Base-by-base conservation (phyloP, 1,284 basidiomycete species). In the Malassezia globosa region DNA sequence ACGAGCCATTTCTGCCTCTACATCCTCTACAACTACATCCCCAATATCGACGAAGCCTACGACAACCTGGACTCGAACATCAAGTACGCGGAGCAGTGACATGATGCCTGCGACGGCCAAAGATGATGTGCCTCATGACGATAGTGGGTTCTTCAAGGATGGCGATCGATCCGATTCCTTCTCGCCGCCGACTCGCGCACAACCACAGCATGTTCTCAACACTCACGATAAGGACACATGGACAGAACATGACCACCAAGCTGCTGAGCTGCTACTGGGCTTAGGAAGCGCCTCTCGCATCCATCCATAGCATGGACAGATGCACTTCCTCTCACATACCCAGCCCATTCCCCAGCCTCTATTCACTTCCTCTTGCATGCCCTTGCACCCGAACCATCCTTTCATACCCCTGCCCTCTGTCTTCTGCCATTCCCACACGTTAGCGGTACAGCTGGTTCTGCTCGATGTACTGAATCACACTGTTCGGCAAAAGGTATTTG, bases 391-490 rank as follows among this genome's bases (percentile, higher is more conserved):
- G n/a, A n/a, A n/a, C n/a, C n/a, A n/a, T n/a, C n/a, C 26, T 19
- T 29, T 7, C 13, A 22, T n/a, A 43, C 11, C 11, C 24, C 22
- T 34, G 11, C 25, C 25, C 7, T 31, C 27, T 23, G 10, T 31
- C 29, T 31, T 11, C 11, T 7, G 22, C 31, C 27, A 29, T 18
- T 41, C n/a, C n/a, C n/a, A n/a, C n/a, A n/a, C n/a, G n/a, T 29
- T 37, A 33, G 29, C 40, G 45, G 26, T 52, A 52, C 42, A 77
- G 64, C n/a, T 80, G 77, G 61, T 88, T 76, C 62, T 82, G 75
- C 64, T 92, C 84, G 73, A 97, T 97, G 72, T 97, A 97, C 63
- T 90, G 83, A 52, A 94, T 88, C 48, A 96, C 92, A 41, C 82
- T 80, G 54, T 84, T 81, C 3, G 92, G 90, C 39, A 96, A 77